These are phyloP conservation scores for Pythium scleroteichum DNA, from an alignment of 352 stramenopile genomes.

Conservation along the genomic window DNA sequence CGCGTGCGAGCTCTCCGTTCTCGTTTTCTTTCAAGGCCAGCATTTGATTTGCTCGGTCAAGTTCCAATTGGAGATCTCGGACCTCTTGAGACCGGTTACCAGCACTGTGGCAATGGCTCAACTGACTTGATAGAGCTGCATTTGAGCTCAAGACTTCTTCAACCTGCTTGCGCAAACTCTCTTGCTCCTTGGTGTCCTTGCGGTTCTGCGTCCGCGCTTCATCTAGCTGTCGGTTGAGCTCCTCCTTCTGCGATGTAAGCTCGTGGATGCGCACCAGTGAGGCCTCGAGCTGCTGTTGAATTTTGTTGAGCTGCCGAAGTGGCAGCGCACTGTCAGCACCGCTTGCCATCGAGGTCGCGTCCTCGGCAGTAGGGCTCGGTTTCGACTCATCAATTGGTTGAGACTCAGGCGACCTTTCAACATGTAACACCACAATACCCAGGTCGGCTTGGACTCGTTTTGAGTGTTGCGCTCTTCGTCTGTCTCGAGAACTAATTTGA, in stretches of 20 bases:
- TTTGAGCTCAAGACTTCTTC: slow-evolving; percentile 25
- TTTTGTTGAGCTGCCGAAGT: background rate
- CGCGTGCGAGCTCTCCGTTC: slow-evolving; percentile 45
- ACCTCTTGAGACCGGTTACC: too few species aligned
- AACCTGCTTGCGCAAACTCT: slow-evolving; percentile 28
- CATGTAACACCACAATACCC: too few species aligned
- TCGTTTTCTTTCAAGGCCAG: slow-evolving; percentile 39
- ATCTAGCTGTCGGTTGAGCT: slow-evolving; percentile 29
- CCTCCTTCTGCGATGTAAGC: slow-evolving; percentile 34
- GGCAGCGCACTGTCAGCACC: background rate
- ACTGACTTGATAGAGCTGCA: slow-evolving; percentile 16
- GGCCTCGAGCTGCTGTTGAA: slow-evolving; percentile 18
- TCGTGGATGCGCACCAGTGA: slow-evolving; percentile 24
- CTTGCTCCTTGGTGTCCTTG: slow-evolving; percentile 25
- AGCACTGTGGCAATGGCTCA: slow-evolving; percentile 7
- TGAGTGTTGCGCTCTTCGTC: background rate
- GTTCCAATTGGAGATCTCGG: background rate
- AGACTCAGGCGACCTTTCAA: background rate
- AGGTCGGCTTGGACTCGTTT: slow-evolving; percentile 8
- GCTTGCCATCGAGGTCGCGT: background rate
- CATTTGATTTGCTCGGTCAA: slow-evolving; percentile 17
- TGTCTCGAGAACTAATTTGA: slow-evolving; percentile 7
- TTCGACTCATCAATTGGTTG: background rate
- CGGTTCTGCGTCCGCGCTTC: slow-evolving; percentile 29
- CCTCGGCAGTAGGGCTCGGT: background rate